Percentiles rank a stretch among this genome's conserved stretches.
Conservation (phyloP, 345 rosid species). For the Acer saccharum region DNA sequence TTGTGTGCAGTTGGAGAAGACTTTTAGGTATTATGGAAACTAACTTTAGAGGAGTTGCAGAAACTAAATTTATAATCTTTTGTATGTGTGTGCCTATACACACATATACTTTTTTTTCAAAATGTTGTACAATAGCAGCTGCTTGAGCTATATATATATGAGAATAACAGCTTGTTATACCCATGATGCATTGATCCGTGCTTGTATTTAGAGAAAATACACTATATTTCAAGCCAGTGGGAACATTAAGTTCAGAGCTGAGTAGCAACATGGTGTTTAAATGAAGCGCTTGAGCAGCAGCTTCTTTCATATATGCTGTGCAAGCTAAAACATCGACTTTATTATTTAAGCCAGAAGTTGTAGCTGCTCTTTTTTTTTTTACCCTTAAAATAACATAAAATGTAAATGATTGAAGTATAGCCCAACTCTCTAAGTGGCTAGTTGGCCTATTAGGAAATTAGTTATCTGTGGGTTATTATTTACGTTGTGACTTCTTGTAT, state of each 20-base stretch:
- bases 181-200: background rate
- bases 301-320: background rate
- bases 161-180: background rate
- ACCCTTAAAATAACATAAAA: background rate
- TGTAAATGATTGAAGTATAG: background rate
- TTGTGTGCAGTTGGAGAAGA: background rate
- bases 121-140: no score
- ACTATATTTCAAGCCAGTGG: background rate
- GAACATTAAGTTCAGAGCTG: background rate
- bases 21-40: background rate
- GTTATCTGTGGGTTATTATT: background rate
- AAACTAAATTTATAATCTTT: background rate
- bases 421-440: background rate
- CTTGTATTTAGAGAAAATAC: background rate
- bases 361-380: background rate
- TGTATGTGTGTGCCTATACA: no score
- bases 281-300: background rate
- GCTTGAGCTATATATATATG: no score
- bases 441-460: background rate
- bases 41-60: background rate
- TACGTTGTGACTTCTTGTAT: background rate
- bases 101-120: no score
- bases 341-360: slow-evolving; percentile 5
- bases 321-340: background rate
- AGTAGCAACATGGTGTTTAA: background rate